Base-by-base conservation (phyloP, 495 filamentous ascomycete genomes). In the Cercophora sp. region DNA sequence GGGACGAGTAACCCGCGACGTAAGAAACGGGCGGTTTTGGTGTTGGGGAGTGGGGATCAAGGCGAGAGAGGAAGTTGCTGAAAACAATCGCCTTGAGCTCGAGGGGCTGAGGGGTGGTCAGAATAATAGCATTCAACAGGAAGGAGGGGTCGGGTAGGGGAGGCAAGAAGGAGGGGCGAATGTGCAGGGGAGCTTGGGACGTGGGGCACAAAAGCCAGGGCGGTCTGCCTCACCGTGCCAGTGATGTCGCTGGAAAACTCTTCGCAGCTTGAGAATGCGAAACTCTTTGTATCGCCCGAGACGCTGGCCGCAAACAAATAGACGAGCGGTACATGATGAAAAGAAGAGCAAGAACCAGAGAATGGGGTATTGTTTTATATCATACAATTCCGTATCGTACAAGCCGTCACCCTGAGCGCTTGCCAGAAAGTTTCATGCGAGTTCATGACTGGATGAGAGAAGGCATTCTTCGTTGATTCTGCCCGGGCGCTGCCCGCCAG, bases 301-400 rank as follows among this genome's bases (percentile, higher is more conserved):
- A 57, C 36, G 52, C 58, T 19, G 60, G 32, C 37, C 57, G 59
- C 27, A 54, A 42, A 27, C 57, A 20, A 37, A 57, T 31, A 22
- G 47, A 60, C 2, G 54, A 54, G 41, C 64, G 64, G 54, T 63
- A 51, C 62, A 67, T 67, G 26, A 46, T 52, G 39, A 56, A 61
- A 49, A 53, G 23, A 25, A 19, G 34, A 15, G 26, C 45, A 16
- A n/a, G 40, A 8, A 15, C 16, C 20, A 8, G 36, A 52, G n/a
- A 36, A 36, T 19, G 32, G 35, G 34, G 23, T 13, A 29, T 24
- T 20, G 23, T 41, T 42, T 31, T 48, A 55, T 56, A 54, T 48
- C 61, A 52, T 55, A 50, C 54, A 52, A 56, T 51, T 58, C 39
- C 13, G 36, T 47, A 31, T 47, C 27, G 26, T 34, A 34, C 25